These are phyloP conservation scores for Naganishia friedmannii DNA, from an alignment of 768 basidiomycete species.

Conservation along the genomic window DNA sequence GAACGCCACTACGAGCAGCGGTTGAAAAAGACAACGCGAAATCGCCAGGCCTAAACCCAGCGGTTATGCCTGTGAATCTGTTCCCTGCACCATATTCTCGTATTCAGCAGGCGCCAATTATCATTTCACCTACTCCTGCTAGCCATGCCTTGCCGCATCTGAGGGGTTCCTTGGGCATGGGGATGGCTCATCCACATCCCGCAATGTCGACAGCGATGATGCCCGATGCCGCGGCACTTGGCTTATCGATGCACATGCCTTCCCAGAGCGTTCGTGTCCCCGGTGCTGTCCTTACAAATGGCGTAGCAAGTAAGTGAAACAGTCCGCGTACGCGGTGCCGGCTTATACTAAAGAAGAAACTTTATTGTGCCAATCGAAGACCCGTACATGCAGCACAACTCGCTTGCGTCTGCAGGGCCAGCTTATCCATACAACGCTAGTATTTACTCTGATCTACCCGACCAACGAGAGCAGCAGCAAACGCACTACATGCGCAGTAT, in stretches of 20 bases:
- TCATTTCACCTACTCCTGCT: slow-evolving; percentile 6
- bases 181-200: slow-evolving; percentile 11
- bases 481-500: not conserved
- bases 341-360: no score
- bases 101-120: slow-evolving; percentile 13
- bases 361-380: no score
- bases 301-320: slow-evolving; percentile 3
- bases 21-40: no score
- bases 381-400: slow-evolving; percentile 17
- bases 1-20: no score
- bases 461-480: not conserved
- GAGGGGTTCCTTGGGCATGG: slow-evolving; percentile 7
- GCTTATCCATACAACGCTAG: slow-evolving; percentile 10
- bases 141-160: slow-evolving; percentile 12
- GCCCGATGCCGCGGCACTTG: not conserved
- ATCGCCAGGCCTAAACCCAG: not conserved
- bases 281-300: slow-evolving; percentile 13
- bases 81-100: slow-evolving; percentile 16
- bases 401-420: slow-evolving; percentile 17
- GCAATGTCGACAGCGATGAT: slow-evolving; percentile 14
- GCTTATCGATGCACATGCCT: not conserved
- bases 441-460: not conserved
- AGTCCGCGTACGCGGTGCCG: no score
- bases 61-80: slow-evolving; percentile 15
- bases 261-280: not conserved